Percentiles rank a stretch among this genome's conserved stretches.
Evolutionary conservation across 257 asterid species (phyloP).

Genomic region (Solanum chiquidenum): DNA sequence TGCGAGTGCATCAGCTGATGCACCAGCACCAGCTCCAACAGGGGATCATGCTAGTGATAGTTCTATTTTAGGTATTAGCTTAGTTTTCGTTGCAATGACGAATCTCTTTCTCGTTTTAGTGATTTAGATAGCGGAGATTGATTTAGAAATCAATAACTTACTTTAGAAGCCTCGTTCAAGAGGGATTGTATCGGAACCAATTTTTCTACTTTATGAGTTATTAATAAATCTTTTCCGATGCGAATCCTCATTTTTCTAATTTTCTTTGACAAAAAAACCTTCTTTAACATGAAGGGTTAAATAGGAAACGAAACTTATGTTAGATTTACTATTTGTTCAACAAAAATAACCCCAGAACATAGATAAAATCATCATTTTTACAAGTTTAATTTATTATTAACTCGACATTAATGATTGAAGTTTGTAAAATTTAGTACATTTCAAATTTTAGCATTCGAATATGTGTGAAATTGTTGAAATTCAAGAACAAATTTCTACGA

Average conservation of each 20-base stretch:
- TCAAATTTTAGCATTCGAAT: background rate
- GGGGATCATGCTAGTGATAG: background rate
- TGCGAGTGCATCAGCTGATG: background rate
- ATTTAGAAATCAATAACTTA: background rate
- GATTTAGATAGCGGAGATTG: background rate
- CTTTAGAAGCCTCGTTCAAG: background rate
- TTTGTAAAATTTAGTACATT: background rate
- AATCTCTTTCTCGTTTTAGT: background rate
- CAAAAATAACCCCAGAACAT: background rate
- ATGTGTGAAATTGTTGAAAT: background rate
- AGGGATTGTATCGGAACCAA: background rate
- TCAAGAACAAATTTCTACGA: background rate
- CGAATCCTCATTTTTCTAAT: background rate
- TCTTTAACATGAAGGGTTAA: background rate
- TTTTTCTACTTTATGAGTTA: background rate
- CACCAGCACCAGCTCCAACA: background rate
- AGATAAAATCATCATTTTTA: background rate
- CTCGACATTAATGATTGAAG: background rate
- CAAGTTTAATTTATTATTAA: background rate
- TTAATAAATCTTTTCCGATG: background rate
- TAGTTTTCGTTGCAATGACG: background rate
- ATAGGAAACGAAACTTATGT: background rate
- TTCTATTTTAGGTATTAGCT: background rate
- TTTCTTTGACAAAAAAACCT: background rate
- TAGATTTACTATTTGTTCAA: background rate